Percentiles rank a stretch among this genome's conserved stretches.
phyloP scores from a whole-genome alignment of 192 early-diverging fungal species.

The Pilaira anomala region DNA sequence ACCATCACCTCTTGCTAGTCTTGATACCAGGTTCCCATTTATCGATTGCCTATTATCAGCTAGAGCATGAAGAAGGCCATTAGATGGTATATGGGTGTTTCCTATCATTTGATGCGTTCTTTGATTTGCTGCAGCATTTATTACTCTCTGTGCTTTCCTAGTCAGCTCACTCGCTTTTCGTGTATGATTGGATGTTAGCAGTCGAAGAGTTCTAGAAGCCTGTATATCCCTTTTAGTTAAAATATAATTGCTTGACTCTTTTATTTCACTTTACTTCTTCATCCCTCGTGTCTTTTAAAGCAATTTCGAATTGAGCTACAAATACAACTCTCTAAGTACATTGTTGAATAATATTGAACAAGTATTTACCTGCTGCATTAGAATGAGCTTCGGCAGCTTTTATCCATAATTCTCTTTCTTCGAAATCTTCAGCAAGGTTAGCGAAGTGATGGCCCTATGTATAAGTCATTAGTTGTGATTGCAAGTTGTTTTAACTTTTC shows the following conservation, averaged over 20 bases:
- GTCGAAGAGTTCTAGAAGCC: conserved; percentile 60
- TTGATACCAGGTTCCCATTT: neutral
- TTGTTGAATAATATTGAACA: neutral
- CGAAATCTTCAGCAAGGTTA: conserved; percentile 57
- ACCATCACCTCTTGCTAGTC: neutral
- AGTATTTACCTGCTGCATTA: conserved; percentile 58
- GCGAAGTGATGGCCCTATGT: conserved; percentile 65
- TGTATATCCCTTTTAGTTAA: conserved; percentile 23
- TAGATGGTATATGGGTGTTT: neutral
- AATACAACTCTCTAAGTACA: too few relatives aligned
- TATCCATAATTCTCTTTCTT: conserved; percentile 48
- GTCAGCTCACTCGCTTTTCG: conserved; percentile 63
- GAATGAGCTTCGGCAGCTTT: conserved; percentile 66
- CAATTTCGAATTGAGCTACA: conserved; percentile 55
- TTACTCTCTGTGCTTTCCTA: conserved; percentile 28
- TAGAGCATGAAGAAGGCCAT: neutral
- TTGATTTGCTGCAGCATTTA: neutral
- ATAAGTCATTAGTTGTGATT: neutral
- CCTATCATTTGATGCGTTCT: neutral
- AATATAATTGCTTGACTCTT: neutral
- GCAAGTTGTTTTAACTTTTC: neutral
- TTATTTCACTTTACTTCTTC: conserved; percentile 42
- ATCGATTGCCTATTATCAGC: neutral
- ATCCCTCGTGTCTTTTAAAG: conserved; percentile 55
- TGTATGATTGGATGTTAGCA: conserved; percentile 66